Conservation (phyloP, 2,329 filamentous ascomycete genomes). For the Ophiocordyceps camponoti-rufipedis region DNA sequence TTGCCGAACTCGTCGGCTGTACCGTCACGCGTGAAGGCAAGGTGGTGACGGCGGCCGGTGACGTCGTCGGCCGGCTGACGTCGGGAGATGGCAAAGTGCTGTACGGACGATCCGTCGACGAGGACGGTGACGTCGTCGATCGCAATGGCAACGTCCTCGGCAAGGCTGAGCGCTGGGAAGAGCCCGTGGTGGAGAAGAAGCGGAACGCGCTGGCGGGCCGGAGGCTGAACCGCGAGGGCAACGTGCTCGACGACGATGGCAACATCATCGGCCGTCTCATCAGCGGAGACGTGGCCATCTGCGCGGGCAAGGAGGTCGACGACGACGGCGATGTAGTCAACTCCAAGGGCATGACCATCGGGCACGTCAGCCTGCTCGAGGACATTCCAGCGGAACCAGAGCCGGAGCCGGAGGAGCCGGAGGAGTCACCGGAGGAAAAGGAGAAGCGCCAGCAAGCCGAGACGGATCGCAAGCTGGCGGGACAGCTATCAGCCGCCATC, state of each 20-base stretch:
- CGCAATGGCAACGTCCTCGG: constrained; percentile 46
- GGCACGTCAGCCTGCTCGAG: constrained; percentile 48
- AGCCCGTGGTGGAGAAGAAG: constrained; percentile 32
- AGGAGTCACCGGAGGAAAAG: constrained; percentile 24
- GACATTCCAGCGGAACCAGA: constrained; percentile 20
- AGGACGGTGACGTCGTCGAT: constrained; percentile 69
- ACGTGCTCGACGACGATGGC: constrained; percentile 38
- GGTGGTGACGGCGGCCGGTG: constrained; percentile 45
- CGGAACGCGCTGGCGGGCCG: constrained; percentile 33
- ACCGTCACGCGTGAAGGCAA: constrained; percentile 52
- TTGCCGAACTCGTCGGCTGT: constrained; percentile 45
- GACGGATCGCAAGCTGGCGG: constrained; percentile 58
- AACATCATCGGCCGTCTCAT: constrained; percentile 49
- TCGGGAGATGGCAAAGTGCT: constrained; percentile 56
- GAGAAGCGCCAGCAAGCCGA: constrained; percentile 37
- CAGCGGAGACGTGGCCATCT: constrained; percentile 45
- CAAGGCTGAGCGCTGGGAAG: constrained; percentile 41
- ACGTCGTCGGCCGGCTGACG: constrained; percentile 53
- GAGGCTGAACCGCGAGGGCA: constrained; percentile 38
- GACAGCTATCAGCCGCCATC: constrained; percentile 55
- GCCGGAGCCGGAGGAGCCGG: constrained; percentile 4
- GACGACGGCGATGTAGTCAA: constrained; percentile 55
- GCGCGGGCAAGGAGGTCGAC: constrained; percentile 51
- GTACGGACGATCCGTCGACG: constrained; percentile 56
- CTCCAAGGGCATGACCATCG: constrained; percentile 45